Evolutionary conservation across 331 rosid species (phyloP).

Genomic region (Prunus yedoensis): DNA sequence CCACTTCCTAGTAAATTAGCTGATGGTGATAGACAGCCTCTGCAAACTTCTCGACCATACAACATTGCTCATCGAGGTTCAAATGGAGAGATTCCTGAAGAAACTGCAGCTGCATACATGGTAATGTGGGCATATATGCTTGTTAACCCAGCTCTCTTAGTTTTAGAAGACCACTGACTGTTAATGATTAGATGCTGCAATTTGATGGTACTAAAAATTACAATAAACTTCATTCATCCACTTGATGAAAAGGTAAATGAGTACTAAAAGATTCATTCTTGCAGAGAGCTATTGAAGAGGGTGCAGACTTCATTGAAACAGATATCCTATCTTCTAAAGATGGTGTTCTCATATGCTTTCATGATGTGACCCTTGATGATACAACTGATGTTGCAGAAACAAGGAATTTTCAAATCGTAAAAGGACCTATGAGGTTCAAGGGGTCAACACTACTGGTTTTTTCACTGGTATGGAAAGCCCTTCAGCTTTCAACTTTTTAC

Average conservation of each 20-base stretch:
- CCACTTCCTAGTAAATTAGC: conserved; percentile 56
- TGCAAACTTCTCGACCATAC: conserved; percentile 76
- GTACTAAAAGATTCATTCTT: conserved; percentile 13
- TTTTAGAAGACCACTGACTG: no score
- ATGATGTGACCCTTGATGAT: conserved; percentile 69
- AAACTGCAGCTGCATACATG: conserved; percentile 78
- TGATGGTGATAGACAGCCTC: conserved; percentile 40
- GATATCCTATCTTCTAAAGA: conserved; percentile 86
- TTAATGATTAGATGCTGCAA: no score
- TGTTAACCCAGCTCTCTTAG: no score
- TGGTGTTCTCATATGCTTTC: conserved; percentile 85
- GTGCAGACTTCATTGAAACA: conserved; percentile 96
- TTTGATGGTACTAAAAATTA: no score
- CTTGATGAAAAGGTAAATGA: neutral
- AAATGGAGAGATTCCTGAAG: conserved; percentile 97
- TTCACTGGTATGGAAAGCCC: conserved; percentile 55
- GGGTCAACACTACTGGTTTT: conserved; percentile 62
- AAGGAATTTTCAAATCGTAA: conserved; percentile 69
- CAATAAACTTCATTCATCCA: neutral
- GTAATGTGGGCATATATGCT: conserved; percentile 25
- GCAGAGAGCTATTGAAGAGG: conserved; percentile 96
- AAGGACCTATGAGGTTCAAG: conserved; percentile 83
- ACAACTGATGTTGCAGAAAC: conserved; percentile 64
- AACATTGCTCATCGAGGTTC: conserved; percentile 95
- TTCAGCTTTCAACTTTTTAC: conserved; percentile 1